Percentiles rank a stretch among this genome's conserved stretches.
Evolutionary conservation across 2,329 filamentous ascomycete genomes (phyloP).

Genomic region (Penicillium sp.): DNA sequence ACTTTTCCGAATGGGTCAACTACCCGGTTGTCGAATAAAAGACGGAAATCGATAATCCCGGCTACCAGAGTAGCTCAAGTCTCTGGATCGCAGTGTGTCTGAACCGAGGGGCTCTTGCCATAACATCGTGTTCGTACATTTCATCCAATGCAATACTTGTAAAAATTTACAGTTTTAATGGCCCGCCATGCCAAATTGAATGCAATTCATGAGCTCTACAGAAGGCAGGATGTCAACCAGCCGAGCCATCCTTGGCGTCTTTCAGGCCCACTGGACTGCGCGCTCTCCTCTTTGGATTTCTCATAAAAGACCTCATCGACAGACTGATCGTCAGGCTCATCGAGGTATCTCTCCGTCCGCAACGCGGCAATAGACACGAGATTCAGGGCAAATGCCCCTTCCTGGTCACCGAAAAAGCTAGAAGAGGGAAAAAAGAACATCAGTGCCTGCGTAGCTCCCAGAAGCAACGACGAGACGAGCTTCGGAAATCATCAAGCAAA

Average conservation of each 20-base stretch:
- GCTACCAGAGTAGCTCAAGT: too few species aligned
- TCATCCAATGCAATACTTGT: slow-evolving; percentile 19
- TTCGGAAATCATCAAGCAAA: not conserved
- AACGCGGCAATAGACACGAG: slow-evolving; percentile 52
- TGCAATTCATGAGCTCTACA: not conserved
- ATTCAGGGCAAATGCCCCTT: slow-evolving; percentile 59
- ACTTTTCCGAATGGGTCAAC: slow-evolving; percentile 39
- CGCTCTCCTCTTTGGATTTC: not conserved
- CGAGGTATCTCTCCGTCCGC: slow-evolving; percentile 11
- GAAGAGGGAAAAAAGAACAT: slow-evolving; percentile 7
- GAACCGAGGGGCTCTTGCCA: too few species aligned
- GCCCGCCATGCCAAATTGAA: not conserved
- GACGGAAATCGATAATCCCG: too few species aligned
- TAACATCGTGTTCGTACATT: too few species aligned
- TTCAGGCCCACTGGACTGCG: not conserved
- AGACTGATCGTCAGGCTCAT: slow-evolving; percentile 7
- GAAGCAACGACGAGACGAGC: not conserved
- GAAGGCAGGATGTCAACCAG: slow-evolving; percentile 12
- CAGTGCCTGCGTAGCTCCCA: slow-evolving; percentile 1
- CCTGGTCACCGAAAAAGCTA: slow-evolving; percentile 70
- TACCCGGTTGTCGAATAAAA: slow-evolving; percentile 22
- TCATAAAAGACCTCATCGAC: slow-evolving; percentile 9
- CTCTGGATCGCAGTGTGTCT: too few species aligned
- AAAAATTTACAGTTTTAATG: not conserved
- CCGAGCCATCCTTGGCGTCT: slow-evolving; percentile 6